Evolutionary conservation across 345 rosid species (phyloP).

Genomic region (Diplotaxis tenuifolia): DNA sequence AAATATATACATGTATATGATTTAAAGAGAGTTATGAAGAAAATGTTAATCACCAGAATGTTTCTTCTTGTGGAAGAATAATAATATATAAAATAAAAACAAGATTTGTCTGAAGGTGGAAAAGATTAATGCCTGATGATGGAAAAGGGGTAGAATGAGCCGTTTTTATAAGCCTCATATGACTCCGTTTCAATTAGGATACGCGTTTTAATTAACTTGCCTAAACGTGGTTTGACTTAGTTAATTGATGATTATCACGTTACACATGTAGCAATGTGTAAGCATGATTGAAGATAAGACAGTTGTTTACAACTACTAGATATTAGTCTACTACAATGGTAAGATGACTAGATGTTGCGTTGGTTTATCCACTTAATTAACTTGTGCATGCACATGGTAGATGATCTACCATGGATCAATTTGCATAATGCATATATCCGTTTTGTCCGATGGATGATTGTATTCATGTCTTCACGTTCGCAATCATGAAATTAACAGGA

Average conservation of each 20-base stretch:
- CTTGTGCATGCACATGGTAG: conserved; percentile 16
- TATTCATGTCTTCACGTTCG: conserved; percentile 15
- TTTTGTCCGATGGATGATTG: neutral
- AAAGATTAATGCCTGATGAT: conserved; percentile 11
- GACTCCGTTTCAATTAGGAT: neutral
- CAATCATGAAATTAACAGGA: neutral
- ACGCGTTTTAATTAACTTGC: neutral
- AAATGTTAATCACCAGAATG: conserved; percentile 22
- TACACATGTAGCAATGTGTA: neutral
- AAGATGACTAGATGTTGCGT: conserved; percentile 32
- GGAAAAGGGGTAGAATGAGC: neutral
- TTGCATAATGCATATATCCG: neutral
- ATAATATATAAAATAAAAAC: conserved; percentile 2
- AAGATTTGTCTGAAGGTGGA: conserved; percentile 3
- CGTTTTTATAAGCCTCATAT: conserved; percentile 30
- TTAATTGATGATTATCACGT: neutral
- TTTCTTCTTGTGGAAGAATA: neutral
- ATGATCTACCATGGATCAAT: neutral
- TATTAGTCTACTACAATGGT: neutral
- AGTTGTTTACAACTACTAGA: neutral
- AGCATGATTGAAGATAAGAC: neutral
- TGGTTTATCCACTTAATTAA: neutral
- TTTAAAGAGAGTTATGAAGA: neutral
- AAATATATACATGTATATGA: neutral
- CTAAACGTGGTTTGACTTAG: neutral